Evolutionary conservation across 139 green algal genomes (phyloP).

Genomic region (Spirogloea muscicola): DNA sequence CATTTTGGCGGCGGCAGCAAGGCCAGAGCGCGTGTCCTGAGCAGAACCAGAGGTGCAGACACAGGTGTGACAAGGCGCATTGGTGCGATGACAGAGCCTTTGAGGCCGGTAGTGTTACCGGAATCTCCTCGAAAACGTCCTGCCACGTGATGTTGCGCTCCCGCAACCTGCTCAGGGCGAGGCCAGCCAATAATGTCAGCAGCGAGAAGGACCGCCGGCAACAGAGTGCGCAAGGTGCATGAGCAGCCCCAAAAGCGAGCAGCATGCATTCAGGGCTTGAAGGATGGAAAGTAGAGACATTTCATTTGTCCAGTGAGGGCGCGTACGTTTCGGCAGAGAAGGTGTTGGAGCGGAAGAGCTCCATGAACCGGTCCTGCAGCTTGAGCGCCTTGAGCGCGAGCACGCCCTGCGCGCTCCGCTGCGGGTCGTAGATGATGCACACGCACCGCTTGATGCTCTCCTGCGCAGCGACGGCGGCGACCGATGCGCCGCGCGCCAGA

Average conservation of each 20-base stretch:
- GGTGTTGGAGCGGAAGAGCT: constrained; percentile 60
- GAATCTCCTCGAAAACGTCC: constrained; percentile 94
- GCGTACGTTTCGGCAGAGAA: constrained; percentile 43
- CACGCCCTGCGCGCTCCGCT: constrained; percentile 31
- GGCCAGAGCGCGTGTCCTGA: neutral
- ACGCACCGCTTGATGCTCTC: constrained; percentile 94
- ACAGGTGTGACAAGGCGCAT: too few relatives aligned
- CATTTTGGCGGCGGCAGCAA: too few relatives aligned
- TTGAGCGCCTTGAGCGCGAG: constrained; percentile 78
- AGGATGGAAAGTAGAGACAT: neutral
- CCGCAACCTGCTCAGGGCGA: constrained; percentile 60
- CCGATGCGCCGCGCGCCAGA: too few relatives aligned
- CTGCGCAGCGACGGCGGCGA: too few relatives aligned
- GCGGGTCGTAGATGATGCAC: constrained; percentile 92
- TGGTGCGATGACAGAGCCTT: too few relatives aligned
- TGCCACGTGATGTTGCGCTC: constrained; percentile 70
- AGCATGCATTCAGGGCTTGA: neutral
- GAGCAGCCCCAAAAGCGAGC: neutral
- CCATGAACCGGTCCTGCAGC: constrained; percentile 86
- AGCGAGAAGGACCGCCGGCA: neutral
- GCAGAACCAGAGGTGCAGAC: too few relatives aligned
- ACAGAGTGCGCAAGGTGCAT: neutral
- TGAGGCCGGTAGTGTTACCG: constrained; percentile 57
- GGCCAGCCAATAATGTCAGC: neutral
- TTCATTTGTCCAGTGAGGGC: neutral